Evolutionary conservation across 306 rosid genomes (phyloP), one percentile per base, ranked within the genome.

Genomic region (Dicorynia guianensis): DNA sequence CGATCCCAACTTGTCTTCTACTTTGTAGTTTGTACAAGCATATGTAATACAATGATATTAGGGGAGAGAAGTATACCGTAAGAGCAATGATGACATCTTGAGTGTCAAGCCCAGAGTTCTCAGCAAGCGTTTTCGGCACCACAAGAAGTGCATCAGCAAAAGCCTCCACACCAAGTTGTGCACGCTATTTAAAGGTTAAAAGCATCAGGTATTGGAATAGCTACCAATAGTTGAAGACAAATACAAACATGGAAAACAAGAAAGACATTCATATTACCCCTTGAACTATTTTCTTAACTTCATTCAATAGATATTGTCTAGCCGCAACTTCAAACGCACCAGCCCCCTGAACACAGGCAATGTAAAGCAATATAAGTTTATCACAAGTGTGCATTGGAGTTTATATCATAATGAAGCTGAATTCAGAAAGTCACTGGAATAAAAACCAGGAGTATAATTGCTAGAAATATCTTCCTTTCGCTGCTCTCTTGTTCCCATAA

Each of bases 321-420:
- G 98, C 96, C 58, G 98, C 98, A 75, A 95, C 95, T 92, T 95
- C 98, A 85, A 95, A 95, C 55, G 96, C 94, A 60, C 97, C 98
- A 50, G 98, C 98, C 59, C 98, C 98, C 98, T 95, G 82, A 58
- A 80, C 20, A 76, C 25, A 58, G 78, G 69, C 60, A 57, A 60
- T 42, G 55, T 74, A 54, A 78, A 33, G n/a, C 62, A 74, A 3
- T 19, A 55, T 47, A 50, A 69, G 35, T 75, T 67, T 35, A 78
- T 72, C 67, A 82, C 67, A 67, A 60, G 35, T 78, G 50, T 14
- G 49, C 6, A 62, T 4, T 7, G 47, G 12, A 72, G 64, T 43
- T 52, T 36, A 42, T 19, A 67, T 75, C 2, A 13, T 57, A 3
- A 13, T 48, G 25, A 18, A 73, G 9, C 36, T 30, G 17, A 77